These are phyloP conservation scores for Fusarium anthophilum DNA, from an alignment of 2,329 filamentous ascomycete genomes.

Conservation along the genomic window DNA sequence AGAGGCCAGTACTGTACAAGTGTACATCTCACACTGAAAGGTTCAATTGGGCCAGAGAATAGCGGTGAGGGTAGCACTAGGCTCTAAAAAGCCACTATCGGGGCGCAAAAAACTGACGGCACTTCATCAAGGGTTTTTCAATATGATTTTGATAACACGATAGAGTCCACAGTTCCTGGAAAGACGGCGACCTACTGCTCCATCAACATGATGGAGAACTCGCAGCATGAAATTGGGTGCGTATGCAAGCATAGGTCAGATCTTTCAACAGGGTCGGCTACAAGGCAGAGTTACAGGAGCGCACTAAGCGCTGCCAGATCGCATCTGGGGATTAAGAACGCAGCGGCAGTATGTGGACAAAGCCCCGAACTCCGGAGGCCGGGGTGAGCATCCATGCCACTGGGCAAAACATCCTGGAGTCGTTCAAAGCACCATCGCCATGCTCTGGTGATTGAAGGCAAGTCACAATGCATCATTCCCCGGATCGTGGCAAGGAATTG, in stretches of 20 bases:
- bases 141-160: constrained; percentile 8
- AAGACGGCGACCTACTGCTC: not conserved
- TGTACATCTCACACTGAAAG: constrained; percentile 36
- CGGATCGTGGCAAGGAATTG: not conserved
- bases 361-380: constrained; percentile 37
- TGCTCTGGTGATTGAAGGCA: constrained; percentile 19
- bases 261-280: constrained; percentile 37
- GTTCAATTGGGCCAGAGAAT: constrained; percentile 35
- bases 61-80: constrained; percentile 44
- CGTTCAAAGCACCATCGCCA: constrained; percentile 23
- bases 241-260: constrained; percentile 43
- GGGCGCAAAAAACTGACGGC: constrained; percentile 24
- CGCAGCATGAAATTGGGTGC: constrained; percentile 35
- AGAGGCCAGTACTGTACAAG: constrained; percentile 24
- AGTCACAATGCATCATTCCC: not conserved
- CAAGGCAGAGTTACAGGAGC: constrained; percentile 41
- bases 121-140: constrained; percentile 18
- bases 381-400: constrained; percentile 31
- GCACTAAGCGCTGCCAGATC: constrained; percentile 46
- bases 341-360: constrained; percentile 44
- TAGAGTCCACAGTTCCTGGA: not conserved
- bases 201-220: constrained; percentile 23
- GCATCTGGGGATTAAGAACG: constrained; percentile 40
- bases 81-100: constrained; percentile 37
- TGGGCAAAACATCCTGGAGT: constrained; percentile 38